Evolutionary conservation across 768 basidiomycete genomes (phyloP).

Genomic region (Podaxis sp.): DNA sequence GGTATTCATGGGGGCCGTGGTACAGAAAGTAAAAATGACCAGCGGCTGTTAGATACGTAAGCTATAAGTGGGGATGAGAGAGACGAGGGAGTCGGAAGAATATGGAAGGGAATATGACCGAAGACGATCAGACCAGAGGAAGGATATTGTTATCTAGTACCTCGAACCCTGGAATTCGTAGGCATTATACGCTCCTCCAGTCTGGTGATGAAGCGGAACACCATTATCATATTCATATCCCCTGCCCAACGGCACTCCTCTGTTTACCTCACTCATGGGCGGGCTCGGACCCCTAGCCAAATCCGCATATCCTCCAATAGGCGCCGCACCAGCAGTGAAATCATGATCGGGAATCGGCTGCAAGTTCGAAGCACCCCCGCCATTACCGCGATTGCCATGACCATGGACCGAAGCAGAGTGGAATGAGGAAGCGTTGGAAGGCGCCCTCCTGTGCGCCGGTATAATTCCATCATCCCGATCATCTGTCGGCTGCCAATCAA

Average conservation of each 20-base stretch:
- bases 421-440: conserved; percentile 67
- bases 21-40: conserved; percentile 20
- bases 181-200: conserved; percentile 32
- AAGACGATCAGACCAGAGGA: conserved; percentile 5
- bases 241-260: background rate
- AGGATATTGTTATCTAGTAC: conserved; percentile 13
- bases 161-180: conserved; percentile 28
- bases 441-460: conserved; percentile 44
- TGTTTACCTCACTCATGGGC: conserved; percentile 36
- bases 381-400: conserved; percentile 16
- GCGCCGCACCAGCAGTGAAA: conserved; percentile 61
- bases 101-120: conserved; percentile 1
- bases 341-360: conserved; percentile 61
- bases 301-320: conserved; percentile 80
- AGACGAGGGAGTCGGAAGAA: background rate
- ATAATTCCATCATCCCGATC: conserved; percentile 43
- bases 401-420: conserved; percentile 47
- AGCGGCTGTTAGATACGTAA: conserved; percentile 21
- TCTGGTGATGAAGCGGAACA: conserved; percentile 61
- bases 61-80: conserved; percentile 13
- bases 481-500: conserved; percentile 78
- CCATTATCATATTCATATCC: conserved; percentile 44
- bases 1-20: conserved; percentile 9
- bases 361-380: conserved; percentile 8
- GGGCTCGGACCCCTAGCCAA: conserved; percentile 74